Evolutionary conservation across 768 basidiomycete species (phyloP).

Genomic region (Mycena rebaudengoi): DNA sequence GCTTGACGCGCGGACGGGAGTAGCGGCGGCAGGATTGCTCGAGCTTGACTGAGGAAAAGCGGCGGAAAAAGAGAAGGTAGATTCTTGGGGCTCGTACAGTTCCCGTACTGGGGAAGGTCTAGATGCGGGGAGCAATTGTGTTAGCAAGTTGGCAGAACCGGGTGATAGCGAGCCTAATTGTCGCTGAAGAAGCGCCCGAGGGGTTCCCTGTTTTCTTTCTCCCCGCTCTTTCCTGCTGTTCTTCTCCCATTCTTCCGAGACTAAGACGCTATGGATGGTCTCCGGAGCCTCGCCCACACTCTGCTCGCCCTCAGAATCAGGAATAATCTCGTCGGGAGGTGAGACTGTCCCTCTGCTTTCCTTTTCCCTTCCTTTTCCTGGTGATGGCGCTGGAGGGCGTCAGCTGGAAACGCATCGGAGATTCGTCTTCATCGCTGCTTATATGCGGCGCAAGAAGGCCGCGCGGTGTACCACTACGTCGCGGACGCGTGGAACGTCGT

Average conservation of each 20-base stretch:
- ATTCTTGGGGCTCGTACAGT: conserved; percentile 14
- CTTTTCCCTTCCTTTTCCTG: conserved; percentile 11
- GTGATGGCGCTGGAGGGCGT: conserved; percentile 3
- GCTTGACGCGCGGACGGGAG: conserved; percentile 20
- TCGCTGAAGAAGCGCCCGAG: conserved; percentile 35
- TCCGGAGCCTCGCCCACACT: background rate
- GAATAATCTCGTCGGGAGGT: background rate
- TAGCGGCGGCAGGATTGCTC: conserved; percentile 4
- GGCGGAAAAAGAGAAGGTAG: conserved; percentile 19
- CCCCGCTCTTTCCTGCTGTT: conserved; percentile 13
- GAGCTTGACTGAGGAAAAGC: conserved; percentile 12
- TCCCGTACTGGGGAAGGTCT: conserved; percentile 26
- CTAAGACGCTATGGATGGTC: background rate
- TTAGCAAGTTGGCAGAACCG: conserved; percentile 54
- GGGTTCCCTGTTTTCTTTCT: conserved; percentile 27
- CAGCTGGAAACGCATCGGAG: background rate
- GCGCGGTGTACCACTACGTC: conserved; percentile 43
- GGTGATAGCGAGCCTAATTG: conserved; percentile 70
- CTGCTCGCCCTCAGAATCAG: background rate
- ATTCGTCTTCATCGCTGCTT: conserved; percentile 19
- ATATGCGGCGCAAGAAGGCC: conserved; percentile 27
- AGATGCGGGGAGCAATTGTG: conserved; percentile 43
- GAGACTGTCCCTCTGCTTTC: conserved; percentile 12
- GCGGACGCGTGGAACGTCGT: conserved; percentile 50
- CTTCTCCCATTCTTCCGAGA: conserved; percentile 11